Conservation (phyloP, 1,139 yeast genomes). For the Suhomyces maxii region DNA sequence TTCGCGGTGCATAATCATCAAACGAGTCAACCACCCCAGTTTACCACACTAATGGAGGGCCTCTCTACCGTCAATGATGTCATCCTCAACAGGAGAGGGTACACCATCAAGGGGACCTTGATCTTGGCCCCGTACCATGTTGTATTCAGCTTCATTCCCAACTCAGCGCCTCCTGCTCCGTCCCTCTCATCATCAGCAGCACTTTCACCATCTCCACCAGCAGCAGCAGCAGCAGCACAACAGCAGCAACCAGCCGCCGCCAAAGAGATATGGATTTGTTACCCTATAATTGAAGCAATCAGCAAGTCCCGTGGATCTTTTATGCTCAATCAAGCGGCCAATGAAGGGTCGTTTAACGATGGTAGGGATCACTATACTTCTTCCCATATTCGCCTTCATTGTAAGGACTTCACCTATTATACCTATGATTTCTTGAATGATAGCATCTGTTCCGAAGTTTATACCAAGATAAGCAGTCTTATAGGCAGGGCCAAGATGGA, state of each 20-base stretch:
- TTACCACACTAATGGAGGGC: constrained; percentile 4
- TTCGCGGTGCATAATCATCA: too few relatives aligned
- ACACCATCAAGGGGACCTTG: constrained; percentile 62
- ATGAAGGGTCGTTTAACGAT: constrained; percentile 4
- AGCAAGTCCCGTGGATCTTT: constrained; percentile 59
- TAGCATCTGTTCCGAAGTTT: constrained; percentile 65
- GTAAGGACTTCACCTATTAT: constrained; percentile 86
- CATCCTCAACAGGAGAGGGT: constrained; percentile 68
- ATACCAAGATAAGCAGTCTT: constrained; percentile 64
- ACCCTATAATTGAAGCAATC: constrained; percentile 77
- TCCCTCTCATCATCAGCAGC: constrained; percentile 39
- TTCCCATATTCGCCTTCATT: constrained; percentile 63
- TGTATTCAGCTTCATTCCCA: constrained; percentile 56
- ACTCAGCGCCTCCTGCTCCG: constrained; percentile 24
- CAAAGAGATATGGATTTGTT: constrained; percentile 88
- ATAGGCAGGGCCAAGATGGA: constrained; percentile 44
- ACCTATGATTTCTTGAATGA: constrained; percentile 72
- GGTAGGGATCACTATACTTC: constrained; percentile 46
- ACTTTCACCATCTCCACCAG: not conserved
- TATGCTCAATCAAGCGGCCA: constrained; percentile 20
- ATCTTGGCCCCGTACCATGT: constrained; percentile 84
- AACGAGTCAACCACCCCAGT: not conserved
- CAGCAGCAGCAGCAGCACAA: constrained; percentile 7
- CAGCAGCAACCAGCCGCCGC: not conserved
- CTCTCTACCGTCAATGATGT: constrained; percentile 59